Evolutionary conservation across 2,329 filamentous ascomycete species (phyloP).

Genomic region (Sclerotinia nivalis): DNA sequence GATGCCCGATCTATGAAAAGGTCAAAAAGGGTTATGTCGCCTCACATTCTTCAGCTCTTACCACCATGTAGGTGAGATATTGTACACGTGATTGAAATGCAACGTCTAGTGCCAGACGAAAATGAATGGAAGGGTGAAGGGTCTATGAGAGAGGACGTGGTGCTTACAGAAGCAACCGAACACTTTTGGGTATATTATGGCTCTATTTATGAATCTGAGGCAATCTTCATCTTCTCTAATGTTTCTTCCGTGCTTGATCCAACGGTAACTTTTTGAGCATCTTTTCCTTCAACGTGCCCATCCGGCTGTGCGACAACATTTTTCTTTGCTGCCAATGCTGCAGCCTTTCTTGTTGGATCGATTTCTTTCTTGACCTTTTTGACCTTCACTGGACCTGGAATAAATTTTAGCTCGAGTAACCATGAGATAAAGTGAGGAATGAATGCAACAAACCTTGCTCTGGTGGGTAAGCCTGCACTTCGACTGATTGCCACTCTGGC

Average conservation of each 20-base stretch:
- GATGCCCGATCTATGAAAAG: not conserved
- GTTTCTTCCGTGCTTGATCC: conserved; percentile 33
- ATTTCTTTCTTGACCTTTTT: conserved; percentile 72
- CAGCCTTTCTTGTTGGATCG: conserved; percentile 39
- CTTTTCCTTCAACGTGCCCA: conserved; percentile 36
- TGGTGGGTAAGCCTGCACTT: conserved; percentile 78
- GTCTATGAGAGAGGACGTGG: not conserved
- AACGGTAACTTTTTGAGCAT: conserved; percentile 33
- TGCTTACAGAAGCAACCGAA: conserved; percentile 21
- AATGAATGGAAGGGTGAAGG: not conserved
- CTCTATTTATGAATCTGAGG: conserved; percentile 32
- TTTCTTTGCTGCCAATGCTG: conserved; percentile 36
- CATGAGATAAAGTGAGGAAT: conserved; percentile 40
- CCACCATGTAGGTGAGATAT: not conserved
- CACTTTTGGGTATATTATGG: conserved; percentile 24
- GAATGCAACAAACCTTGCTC: conserved; percentile 52
- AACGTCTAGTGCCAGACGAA: not conserved
- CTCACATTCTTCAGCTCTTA: not conserved
- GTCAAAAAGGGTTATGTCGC: not conserved
- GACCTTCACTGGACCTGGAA: conserved; percentile 54
- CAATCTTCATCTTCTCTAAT: conserved; percentile 35
- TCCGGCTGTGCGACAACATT: conserved; percentile 36
- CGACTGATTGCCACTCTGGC: conserved; percentile 77
- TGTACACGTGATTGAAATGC: not conserved
- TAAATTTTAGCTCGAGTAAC: not conserved